A percentile compares a stretch with the other conserved stretches of the same genome.
Conservation (phyloP, 2,329 filamentous ascomycete genomes). For the Alternaria hordeiaustralica region DNA sequence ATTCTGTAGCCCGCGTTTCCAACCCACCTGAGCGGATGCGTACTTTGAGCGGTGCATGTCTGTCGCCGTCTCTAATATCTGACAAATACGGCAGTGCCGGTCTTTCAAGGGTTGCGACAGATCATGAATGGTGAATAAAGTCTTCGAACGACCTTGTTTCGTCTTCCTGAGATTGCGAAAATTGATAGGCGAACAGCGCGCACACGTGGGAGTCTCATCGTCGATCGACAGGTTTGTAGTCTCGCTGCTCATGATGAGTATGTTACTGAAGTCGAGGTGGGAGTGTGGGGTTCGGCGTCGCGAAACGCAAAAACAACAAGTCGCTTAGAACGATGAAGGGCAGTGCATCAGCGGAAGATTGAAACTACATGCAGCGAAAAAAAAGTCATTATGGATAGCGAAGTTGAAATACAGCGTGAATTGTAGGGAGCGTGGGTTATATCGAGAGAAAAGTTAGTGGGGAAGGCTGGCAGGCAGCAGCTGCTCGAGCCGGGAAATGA, state of each 20-base stretch:
- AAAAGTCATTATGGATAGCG: too few relatives aligned
- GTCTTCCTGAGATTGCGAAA: too few relatives aligned
- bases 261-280: too few relatives aligned
- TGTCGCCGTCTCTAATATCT: accelerated
- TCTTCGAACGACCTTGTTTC: too few relatives aligned
- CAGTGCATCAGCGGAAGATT: neutral
- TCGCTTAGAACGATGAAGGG: too few relatives aligned
- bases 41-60: neutral
- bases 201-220: neutral
- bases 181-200: neutral
- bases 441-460: neutral
- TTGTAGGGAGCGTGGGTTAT: too few relatives aligned
- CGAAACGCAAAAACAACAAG: too few relatives aligned
- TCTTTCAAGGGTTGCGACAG: neutral
- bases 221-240: neutral
- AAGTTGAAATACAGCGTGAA: too few relatives aligned
- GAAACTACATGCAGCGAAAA: too few relatives aligned
- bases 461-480: neutral
- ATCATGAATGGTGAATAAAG: neutral
- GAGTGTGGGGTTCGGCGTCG: too few relatives aligned
- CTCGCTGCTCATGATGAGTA: too few relatives aligned
- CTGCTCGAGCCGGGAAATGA: neutral
- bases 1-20: too few relatives aligned
- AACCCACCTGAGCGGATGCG: accelerated
- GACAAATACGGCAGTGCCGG: neutral